These are phyloP conservation scores for Bipolaris victoriae DNA, from an alignment of 2,329 filamentous ascomycete genomes.

Conservation along the genomic window DNA sequence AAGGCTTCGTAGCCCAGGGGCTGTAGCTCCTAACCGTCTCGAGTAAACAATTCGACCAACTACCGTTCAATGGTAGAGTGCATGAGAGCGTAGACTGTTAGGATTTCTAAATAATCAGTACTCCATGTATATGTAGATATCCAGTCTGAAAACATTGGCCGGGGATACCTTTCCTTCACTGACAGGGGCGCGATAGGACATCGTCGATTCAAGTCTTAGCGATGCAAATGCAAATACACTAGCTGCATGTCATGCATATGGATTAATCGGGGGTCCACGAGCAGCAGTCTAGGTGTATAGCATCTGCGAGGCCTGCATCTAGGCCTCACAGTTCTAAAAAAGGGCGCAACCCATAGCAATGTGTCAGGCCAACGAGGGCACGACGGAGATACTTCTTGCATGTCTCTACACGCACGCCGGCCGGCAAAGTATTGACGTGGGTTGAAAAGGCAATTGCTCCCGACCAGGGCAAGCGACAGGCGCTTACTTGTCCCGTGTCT, in stretches of 20 bases:
- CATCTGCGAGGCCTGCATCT: constrained; percentile 10
- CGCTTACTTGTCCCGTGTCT: constrained; percentile 12
- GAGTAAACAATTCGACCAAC: not conserved
- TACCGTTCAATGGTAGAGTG: not conserved
- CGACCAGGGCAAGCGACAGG: constrained; percentile 10
- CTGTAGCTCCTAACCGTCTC: not conserved
- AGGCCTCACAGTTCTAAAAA: constrained; percentile 8
- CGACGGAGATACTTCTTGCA: constrained; percentile 9
- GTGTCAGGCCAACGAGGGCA: constrained; percentile 4
- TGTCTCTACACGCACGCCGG: constrained; percentile 9
- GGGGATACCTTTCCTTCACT: not conserved
- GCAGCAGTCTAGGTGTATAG: constrained; percentile 4
- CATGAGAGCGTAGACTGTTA: not conserved
- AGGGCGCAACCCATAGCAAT: constrained; percentile 7
- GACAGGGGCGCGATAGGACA: constrained; percentile 1
- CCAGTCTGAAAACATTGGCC: not conserved
- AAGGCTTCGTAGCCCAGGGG: not conserved
- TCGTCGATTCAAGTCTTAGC: constrained; percentile 11
- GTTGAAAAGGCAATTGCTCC: constrained; percentile 4
- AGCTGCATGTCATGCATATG: constrained; percentile 12
- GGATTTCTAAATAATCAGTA: not conserved
- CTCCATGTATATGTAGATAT: not conserved
- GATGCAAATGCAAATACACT: not conserved
- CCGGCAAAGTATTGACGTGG: constrained; percentile 5
- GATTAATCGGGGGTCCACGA: constrained; percentile 7